Evolutionary conservation across 1,284 basidiomycete species (phyloP).

Genomic region (Cutaneotrichosporon sp.): DNA sequence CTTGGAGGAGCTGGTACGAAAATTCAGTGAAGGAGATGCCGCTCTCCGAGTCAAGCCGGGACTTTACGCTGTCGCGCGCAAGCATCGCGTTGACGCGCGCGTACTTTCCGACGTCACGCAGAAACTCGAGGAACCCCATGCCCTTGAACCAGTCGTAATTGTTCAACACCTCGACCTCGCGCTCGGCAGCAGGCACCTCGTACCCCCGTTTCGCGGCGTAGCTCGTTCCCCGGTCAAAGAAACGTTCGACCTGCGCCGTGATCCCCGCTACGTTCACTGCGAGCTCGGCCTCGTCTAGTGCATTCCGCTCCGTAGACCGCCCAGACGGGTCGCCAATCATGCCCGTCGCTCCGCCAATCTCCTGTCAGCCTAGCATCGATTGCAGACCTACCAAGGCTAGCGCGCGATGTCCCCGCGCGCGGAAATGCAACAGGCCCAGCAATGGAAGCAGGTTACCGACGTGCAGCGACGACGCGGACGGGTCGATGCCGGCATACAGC

Average conservation of each 20-base stretch:
- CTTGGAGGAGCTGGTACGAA: slow-evolving; percentile 93
- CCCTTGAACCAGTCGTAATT: slow-evolving; percentile 79
- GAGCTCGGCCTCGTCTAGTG: slow-evolving; percentile 59
- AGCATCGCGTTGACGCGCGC: slow-evolving; percentile 87
- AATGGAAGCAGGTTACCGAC: slow-evolving; percentile 90
- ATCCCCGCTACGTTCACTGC: slow-evolving; percentile 66
- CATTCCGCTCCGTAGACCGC: slow-evolving; percentile 71
- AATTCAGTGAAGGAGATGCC: slow-evolving; percentile 97
- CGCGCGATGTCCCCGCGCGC: slow-evolving; percentile 68
- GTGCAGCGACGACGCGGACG: slow-evolving; percentile 81
- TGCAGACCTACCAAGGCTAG: slow-evolving; percentile 66
- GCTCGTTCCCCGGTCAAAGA: slow-evolving; percentile 63
- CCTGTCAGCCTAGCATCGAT: slow-evolving; percentile 7
- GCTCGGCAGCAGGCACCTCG: not conserved
- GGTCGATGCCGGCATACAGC: slow-evolving; percentile 87
- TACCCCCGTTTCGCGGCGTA: slow-evolving; percentile 54
- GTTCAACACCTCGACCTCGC: slow-evolving; percentile 58
- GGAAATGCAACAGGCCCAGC: slow-evolving; percentile 80
- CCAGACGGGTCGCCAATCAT: slow-evolving; percentile 97
- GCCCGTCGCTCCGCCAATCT: slow-evolving; percentile 96
- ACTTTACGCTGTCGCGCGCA: slow-evolving; percentile 65
- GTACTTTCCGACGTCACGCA: slow-evolving; percentile 73
- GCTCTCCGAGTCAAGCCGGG: slow-evolving; percentile 61
- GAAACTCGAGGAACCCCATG: slow-evolving; percentile 74
- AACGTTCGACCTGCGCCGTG: slow-evolving; percentile 59